A percentile compares a stretch with the other conserved stretches of the same genome.
These are phyloP conservation scores for Centella asiatica DNA, from an alignment of 129 eudicot genomes.

Conservation along the genomic window DNA sequence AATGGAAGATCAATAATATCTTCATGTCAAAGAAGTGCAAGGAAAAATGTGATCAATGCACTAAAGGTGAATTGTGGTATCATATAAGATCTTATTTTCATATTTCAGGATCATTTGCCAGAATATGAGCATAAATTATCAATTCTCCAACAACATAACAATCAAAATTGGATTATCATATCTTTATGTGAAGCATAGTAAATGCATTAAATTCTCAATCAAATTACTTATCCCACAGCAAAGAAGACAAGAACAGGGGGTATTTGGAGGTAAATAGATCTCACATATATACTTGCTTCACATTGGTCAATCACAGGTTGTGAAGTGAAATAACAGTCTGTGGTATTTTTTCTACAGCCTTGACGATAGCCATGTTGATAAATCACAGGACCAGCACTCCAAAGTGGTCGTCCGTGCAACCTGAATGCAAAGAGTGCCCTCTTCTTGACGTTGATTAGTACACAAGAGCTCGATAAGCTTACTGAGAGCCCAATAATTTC, in stretches of 20 bases:
- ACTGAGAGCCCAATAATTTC: slow-evolving; percentile 68
- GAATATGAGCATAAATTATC: background rate
- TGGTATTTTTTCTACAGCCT: slow-evolving; percentile 66
- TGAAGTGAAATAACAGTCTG: slow-evolving; percentile 66
- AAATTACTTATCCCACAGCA: background rate
- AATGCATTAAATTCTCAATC: background rate
- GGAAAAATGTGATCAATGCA: background rate
- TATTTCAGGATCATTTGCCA: too few species aligned
- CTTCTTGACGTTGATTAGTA: slow-evolving; percentile 48
- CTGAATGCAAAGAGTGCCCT: slow-evolving; percentile 68
- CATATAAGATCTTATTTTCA: too few species aligned
- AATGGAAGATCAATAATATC: background rate
- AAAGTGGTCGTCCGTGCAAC: slow-evolving; percentile 46
- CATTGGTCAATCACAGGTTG: slow-evolving; percentile 73
- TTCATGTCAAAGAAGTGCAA: background rate
- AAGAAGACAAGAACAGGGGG: background rate
- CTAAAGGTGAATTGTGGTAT: too few species aligned
- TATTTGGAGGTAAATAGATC: slow-evolving; percentile 15
- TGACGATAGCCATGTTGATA: slow-evolving; percentile 56
- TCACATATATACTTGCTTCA: slow-evolving; percentile 82
- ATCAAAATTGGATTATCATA: background rate
- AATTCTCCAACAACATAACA: too few species aligned
- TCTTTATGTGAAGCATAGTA: background rate
- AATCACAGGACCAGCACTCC: slow-evolving; percentile 70
- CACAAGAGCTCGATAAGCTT: slow-evolving; percentile 58